Percentiles rank a stretch among this genome's conserved stretches.
phyloP scores from a whole-genome alignment of 2,329 filamentous ascomycete genomes.

The Sclerotinia glacialis region DNA sequence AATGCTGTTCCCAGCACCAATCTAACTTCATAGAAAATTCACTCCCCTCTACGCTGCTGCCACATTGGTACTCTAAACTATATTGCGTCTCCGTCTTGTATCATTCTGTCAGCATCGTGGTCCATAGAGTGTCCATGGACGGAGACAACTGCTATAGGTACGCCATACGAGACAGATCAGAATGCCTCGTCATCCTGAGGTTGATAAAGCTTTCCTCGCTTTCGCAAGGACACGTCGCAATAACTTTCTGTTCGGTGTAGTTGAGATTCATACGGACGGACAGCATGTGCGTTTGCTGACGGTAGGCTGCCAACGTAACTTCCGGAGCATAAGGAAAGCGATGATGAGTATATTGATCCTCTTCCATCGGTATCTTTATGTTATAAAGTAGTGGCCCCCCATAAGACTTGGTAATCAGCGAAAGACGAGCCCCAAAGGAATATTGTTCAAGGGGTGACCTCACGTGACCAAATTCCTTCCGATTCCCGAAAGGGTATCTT shows the following conservation, averaged over 20 bases:
- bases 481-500: too few relatives aligned
- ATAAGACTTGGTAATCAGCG: slow-evolving; percentile 17
- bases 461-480: slow-evolving; percentile 9
- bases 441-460: not conserved
- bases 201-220: not conserved
- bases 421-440: slow-evolving; percentile 10
- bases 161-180: not conserved
- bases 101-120: not conserved
- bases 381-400: not conserved
- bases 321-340: not conserved
- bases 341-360: slow-evolving; percentile 11
- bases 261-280: not conserved
- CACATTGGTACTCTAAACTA: not conserved
- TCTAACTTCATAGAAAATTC: not conserved
- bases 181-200: slow-evolving; percentile 2
- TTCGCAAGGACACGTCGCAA: not conserved
- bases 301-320: slow-evolving; percentile 16
- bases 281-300: not conserved
- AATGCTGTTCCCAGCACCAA: not conserved
- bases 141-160: not conserved
- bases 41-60: not conserved
- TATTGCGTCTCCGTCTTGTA: not conserved
- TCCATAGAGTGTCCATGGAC: not conserved
- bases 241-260: not conserved
- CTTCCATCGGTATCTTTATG: slow-evolving; percentile 7